A percentile compares a stretch with the other conserved stretches of the same genome.
Evolutionary conservation across 2,329 filamentous ascomycete genomes (phyloP).

Genomic region (Penicillium sp.): DNA sequence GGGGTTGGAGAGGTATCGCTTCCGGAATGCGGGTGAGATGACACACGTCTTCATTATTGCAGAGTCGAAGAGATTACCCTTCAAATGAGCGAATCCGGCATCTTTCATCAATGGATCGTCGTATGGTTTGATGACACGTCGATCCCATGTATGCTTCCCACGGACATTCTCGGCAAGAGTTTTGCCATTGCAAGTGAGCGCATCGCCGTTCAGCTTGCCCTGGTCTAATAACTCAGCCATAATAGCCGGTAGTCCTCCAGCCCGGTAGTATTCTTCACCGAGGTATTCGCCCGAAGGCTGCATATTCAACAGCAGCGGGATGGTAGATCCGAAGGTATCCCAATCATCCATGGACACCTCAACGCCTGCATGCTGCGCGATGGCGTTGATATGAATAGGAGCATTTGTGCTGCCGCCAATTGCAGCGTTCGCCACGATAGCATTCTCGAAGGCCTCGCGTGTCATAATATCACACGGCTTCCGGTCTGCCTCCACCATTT

Average conservation of each 20-base stretch:
- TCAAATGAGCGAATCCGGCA: slow-evolving; percentile 46
- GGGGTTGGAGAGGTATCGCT: slow-evolving; percentile 41
- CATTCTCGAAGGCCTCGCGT: slow-evolving; percentile 49
- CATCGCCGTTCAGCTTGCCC: slow-evolving; percentile 36
- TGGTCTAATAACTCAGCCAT: slow-evolving; percentile 47
- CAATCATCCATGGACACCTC: slow-evolving; percentile 46
- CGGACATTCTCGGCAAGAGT: slow-evolving; percentile 18
- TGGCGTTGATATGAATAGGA: slow-evolving; percentile 48
- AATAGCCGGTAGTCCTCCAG: slow-evolving; percentile 47
- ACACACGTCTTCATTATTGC: slow-evolving; percentile 49
- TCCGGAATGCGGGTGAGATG: slow-evolving; percentile 40
- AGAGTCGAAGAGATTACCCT: slow-evolving; percentile 43
- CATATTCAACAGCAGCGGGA: slow-evolving; percentile 49
- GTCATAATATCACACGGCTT: slow-evolving; percentile 51
- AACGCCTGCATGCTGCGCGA: slow-evolving; percentile 49
- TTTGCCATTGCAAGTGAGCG: slow-evolving; percentile 28
- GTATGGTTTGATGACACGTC: slow-evolving; percentile 41
- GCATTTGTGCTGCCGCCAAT: slow-evolving; percentile 52
- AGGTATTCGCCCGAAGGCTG: slow-evolving; percentile 48
- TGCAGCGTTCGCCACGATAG: slow-evolving; percentile 47
- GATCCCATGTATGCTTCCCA: slow-evolving; percentile 42
- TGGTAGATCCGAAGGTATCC: slow-evolving; percentile 44
- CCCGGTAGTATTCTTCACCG: slow-evolving; percentile 48
- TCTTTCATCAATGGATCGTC: slow-evolving; percentile 41
- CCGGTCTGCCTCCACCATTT: slow-evolving; percentile 43